A percentile compares a stretch with the other conserved stretches of the same genome.
Evolutionary conservation across 495 filamentous ascomycete genomes (phyloP).

Genomic region (Xylaria intraflava): DNA sequence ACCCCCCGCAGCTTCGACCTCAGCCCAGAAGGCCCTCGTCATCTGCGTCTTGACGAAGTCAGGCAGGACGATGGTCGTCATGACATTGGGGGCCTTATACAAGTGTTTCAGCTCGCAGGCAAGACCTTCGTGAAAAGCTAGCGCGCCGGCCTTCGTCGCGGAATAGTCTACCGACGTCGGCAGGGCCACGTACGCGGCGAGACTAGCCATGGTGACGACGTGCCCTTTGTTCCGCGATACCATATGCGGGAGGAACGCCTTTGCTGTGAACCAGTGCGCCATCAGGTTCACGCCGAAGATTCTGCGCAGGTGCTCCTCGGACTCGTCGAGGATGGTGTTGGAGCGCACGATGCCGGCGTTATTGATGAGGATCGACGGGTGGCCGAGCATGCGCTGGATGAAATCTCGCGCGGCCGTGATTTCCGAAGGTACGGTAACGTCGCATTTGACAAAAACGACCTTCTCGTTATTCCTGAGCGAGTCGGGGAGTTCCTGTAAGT

Average conservation of each 20-base stretch:
- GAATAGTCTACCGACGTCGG: slow-evolving; percentile 49
- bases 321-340: slow-evolving; percentile 42
- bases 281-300: slow-evolving; percentile 55
- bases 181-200: slow-evolving; percentile 47
- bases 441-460: slow-evolving; percentile 35
- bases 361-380: slow-evolving; percentile 53
- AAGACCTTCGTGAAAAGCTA: slow-evolving; percentile 45
- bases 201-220: slow-evolving; percentile 47
- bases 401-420: slow-evolving; percentile 39
- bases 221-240: slow-evolving; percentile 53
- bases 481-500: slow-evolving; percentile 24
- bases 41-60: slow-evolving; percentile 43
- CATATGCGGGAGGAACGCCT: slow-evolving; percentile 56
- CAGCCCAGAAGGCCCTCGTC: slow-evolving; percentile 29
- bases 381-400: slow-evolving; percentile 41
- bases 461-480: slow-evolving; percentile 16
- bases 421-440: slow-evolving; percentile 43
- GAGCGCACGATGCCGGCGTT: slow-evolving; percentile 52
- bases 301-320: slow-evolving; percentile 40
- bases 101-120: slow-evolving; percentile 1
- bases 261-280: slow-evolving; percentile 49
- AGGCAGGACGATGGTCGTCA: slow-evolving; percentile 25
- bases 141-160: slow-evolving; percentile 48
- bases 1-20: slow-evolving; percentile 25
- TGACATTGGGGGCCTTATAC: background rate